phyloP scores from a whole-genome alignment of 768 basidiomycete genomes.

The Calocera viscosa region DNA sequence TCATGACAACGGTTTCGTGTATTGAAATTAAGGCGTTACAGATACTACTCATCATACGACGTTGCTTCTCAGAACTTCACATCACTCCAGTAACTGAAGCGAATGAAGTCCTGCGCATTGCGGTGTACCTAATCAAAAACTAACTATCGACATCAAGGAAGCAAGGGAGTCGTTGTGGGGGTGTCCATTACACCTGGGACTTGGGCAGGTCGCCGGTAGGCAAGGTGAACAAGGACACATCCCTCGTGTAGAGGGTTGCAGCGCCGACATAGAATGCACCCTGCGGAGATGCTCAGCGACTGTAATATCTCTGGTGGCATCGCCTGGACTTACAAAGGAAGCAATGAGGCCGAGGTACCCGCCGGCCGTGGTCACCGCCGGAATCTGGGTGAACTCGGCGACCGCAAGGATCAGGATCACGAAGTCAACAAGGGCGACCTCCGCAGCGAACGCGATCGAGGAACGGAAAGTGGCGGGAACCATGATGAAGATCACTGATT shows the following conservation, averaged over 20 bases:
- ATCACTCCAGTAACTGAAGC: background rate
- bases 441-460: background rate
- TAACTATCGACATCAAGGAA: background rate
- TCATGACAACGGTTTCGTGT: slow-evolving; percentile 3
- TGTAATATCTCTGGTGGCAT: background rate
- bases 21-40: slow-evolving; percentile 6
- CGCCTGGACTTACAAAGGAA: background rate
- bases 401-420: background rate
- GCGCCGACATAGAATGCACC: background rate
- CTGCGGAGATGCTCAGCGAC: background rate
- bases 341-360: background rate
- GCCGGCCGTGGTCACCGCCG: background rate
- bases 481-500: slow-evolving; percentile 6
- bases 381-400: slow-evolving; percentile 1
- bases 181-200: background rate
- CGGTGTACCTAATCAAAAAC: background rate
- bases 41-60: background rate
- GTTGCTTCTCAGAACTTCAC: background rate
- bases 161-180: background rate
- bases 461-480: background rate
- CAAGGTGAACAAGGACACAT: background rate
- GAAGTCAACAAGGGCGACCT: background rate
- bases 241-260: background rate
- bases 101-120: slow-evolving; percentile 5
- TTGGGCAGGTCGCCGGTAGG: background rate